Base-by-base conservation (phyloP, 2,329 filamentous ascomycete species). In the Pezicula rhizophila region DNA sequence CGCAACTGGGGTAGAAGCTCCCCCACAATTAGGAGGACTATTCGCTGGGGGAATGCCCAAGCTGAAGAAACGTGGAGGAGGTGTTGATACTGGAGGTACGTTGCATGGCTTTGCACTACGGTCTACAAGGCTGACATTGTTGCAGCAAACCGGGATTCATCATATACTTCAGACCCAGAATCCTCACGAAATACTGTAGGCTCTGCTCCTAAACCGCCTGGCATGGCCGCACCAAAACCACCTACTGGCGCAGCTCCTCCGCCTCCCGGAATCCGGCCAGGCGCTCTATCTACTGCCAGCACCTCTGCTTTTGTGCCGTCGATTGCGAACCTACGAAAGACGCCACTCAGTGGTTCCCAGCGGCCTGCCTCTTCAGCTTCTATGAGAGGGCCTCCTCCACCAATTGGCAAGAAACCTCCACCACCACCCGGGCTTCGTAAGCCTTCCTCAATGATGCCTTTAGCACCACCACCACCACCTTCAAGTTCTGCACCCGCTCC, bases 11-110 rank as follows among this genome's bases (percentile, higher is more conserved):
- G 68, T 76, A 57, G 79, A 84, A 18, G 68, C 80, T 17, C 80
- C 88, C 42, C 89, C 90, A 10, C 92, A 96, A 65, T 68, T 97
- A 10, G 92, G 75, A 26, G 93, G 93, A 1, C 68, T 99, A 23
- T 96, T 99, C 64, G 89, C 88, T 1, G 91, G 89, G 33, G 93
- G 92, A 34, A 97, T 97, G 80, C 93, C 93, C 2, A 97, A 96
- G 71, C 67, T 99, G 62, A 87, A 88, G 66, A 96, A 95, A 72
- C 79, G 84, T 3, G 87, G 89, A 48, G 91, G 88, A 42, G 86
- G 86, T 35, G 74, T 92, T 51, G 79, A 89, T 67, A 92, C 87
- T 1, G 87, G 84, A 65, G 77, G 77, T 78, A 60, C 75, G 49
- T 48, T 49, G 6, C 18, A 20, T 42, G 18, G 8, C 38, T 42